Base-by-base conservation (phyloP, 2,329 filamentous ascomycete genomes). In the Huntiella decipiens region DNA sequence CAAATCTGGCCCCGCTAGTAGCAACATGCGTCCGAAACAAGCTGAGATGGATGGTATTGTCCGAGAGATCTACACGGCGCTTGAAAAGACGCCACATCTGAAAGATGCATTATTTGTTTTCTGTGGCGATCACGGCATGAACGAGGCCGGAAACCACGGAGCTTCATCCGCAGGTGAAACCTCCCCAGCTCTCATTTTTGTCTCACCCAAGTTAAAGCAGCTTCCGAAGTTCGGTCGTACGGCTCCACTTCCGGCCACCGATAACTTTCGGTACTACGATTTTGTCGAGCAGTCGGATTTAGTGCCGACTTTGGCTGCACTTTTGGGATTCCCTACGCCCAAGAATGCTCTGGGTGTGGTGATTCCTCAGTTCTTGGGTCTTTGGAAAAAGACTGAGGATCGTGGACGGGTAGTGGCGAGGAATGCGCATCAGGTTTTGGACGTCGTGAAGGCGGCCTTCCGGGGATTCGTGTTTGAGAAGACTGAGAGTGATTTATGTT, bases 71-170 rank as follows among this genome's bases (percentile, higher is more conserved):
- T 95, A 84, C 56, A 65, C 69, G 10, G 80, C 83, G 5, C 81
- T 98, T 52, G 71, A 81, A 55, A 69, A 68, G 3, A 64, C 82
- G 47, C 58, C 70, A 1, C 80, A 94, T 59, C 73, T 95, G 1
- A 58, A 73, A 31, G 81, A 82, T 4, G 86, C 88, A 0, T 64
- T 98, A 2, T 71, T 98, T 39, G 77, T 98, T 3, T 63, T 98
- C 5, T 85, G 80, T 47, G 91, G 91, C 47, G 92, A 98, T 55
- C 91, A 98, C 58, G 91, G 91, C n/a, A 98, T 98, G 91, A 98
- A 96, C 54, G 88, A 96, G 54, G 91, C 84, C 15, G 91, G 91
- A 2, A 96, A 96, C 54, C 91, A 98, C 58, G 91, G 91, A 28
- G 91, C 88, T 35, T 95, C 88, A 7, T 87, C 87, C 0, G 74